These are phyloP conservation scores for Nasturtium officinale DNA, from an alignment of 345 rosid genomes.

Conservation along the genomic window DNA sequence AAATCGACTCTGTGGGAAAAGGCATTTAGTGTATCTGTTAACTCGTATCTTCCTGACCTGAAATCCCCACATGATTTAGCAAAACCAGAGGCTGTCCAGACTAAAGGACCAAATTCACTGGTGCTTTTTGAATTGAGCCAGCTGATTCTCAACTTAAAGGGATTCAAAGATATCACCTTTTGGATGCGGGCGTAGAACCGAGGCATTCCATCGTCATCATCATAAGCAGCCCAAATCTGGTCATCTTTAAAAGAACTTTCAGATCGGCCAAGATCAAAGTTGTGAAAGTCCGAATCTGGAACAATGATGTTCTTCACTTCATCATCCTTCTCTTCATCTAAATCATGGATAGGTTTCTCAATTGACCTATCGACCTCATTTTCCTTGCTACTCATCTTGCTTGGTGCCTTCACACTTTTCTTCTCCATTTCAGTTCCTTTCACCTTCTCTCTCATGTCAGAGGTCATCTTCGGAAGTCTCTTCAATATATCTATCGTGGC, in stretches of 20 bases:
- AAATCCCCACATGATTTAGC: slow-evolving; percentile 88
- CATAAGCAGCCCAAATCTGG: slow-evolving; percentile 99
- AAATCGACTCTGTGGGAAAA: slow-evolving; percentile 87
- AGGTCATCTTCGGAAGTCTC: slow-evolving; percentile 53
- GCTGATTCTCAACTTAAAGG: slow-evolving; percentile 84
- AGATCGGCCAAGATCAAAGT: slow-evolving; percentile 76
- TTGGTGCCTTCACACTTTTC: slow-evolving; percentile 38
- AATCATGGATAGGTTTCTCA: slow-evolving; percentile 26
- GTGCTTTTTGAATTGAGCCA: slow-evolving; percentile 86
- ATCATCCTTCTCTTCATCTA: slow-evolving; percentile 28
- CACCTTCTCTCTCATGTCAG: slow-evolving; percentile 36
- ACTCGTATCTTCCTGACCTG: slow-evolving; percentile 62
- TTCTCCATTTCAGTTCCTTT: slow-evolving; percentile 42
- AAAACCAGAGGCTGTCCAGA: slow-evolving; percentile 88
- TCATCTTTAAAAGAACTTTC: slow-evolving; percentile 74
- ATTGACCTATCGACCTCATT: slow-evolving; percentile 27
- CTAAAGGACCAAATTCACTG: slow-evolving; percentile 60
- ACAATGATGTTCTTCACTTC: slow-evolving; percentile 56
- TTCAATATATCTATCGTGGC: slow-evolving; percentile 48
- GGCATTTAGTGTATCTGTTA: slow-evolving; percentile 56
- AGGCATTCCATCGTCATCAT: slow-evolving; percentile 93
- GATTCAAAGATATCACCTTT: slow-evolving; percentile 71
- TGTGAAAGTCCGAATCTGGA: slow-evolving; percentile 94
- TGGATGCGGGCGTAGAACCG: slow-evolving; percentile 92
- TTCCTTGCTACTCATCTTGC: slow-evolving; percentile 28